These are phyloP conservation scores for Miscanthus lutarioriparius DNA, from an alignment of 176 grass and related monocot species.

Conservation along the genomic window DNA sequence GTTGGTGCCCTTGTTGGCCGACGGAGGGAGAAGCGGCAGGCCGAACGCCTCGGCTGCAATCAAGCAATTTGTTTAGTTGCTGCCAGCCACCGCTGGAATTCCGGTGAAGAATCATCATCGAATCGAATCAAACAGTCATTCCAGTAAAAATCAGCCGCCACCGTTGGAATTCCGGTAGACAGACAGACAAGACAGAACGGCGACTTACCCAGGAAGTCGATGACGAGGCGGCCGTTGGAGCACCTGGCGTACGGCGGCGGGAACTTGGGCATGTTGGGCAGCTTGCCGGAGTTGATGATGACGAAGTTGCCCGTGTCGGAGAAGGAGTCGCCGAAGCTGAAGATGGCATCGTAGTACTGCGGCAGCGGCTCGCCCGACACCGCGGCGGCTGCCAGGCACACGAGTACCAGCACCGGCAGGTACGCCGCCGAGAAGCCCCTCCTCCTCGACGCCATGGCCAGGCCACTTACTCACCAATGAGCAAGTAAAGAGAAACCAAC, in stretches of 20 bases:
- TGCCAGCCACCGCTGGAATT: not conserved
- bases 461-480: not conserved
- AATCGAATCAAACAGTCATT: not conserved
- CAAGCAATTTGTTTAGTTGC: not conserved
- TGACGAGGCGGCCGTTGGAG: slow-evolving; percentile 77
- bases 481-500: not conserved
- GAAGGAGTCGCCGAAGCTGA: slow-evolving; percentile 93
- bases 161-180: too few species aligned
- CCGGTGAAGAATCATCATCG: not conserved
- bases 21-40: slow-evolving; percentile 60
- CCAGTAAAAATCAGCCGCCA: too few species aligned
- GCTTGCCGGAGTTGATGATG: slow-evolving; percentile 67
- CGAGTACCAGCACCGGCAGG: not conserved
- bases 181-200: too few species aligned
- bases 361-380: slow-evolving; percentile 18
- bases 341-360: slow-evolving; percentile 74
- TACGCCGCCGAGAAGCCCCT: not conserved
- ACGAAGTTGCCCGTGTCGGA: slow-evolving; percentile 84
- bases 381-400: not conserved
- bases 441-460: slow-evolving; percentile 22
- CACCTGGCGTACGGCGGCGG: slow-evolving; percentile 71
- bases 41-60: slow-evolving; percentile 67
- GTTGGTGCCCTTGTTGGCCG: slow-evolving; percentile 55
- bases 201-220: slow-evolving; percentile 70
- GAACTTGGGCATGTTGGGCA: slow-evolving; percentile 68